Conservation (phyloP, 495 filamentous ascomycete genomes). For the Podospora pseudocomata region DNA sequence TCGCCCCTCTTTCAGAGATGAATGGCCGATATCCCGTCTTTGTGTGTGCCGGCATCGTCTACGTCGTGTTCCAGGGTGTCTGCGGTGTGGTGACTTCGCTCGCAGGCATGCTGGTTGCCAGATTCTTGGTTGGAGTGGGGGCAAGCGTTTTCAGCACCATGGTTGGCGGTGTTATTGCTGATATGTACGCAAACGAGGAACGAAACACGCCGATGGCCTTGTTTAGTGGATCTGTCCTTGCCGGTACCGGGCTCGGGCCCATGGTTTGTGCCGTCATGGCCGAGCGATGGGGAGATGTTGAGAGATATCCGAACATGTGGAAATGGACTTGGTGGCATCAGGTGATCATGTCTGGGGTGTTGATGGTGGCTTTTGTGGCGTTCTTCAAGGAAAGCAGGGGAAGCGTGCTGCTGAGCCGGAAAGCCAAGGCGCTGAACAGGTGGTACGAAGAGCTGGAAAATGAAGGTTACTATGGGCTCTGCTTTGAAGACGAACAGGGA, state of each 20-base stretch:
- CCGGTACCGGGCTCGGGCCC: constrained; percentile 80
- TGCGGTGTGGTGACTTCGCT: constrained; percentile 71
- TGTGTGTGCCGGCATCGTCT: constrained; percentile 66
- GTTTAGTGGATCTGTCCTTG: constrained; percentile 70
- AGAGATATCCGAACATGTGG: constrained; percentile 48
- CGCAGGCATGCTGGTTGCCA: constrained; percentile 69
- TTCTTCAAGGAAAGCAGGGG: constrained; percentile 83
- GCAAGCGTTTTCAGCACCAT: constrained; percentile 84
- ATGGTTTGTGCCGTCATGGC: constrained; percentile 69
- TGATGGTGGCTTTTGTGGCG: constrained; percentile 59
- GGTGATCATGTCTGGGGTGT: constrained; percentile 61
- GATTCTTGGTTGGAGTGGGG: constrained; percentile 73
- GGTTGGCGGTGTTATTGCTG: constrained; percentile 87
- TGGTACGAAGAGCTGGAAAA: constrained; percentile 75
- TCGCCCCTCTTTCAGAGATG: constrained; percentile 88
- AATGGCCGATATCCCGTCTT: constrained; percentile 81
- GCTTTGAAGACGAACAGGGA: constrained; percentile 17
- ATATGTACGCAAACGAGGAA: constrained; percentile 76
- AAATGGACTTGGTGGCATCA: constrained; percentile 91
- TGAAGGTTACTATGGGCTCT: constrained; percentile 63
- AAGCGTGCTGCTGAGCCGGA: constrained; percentile 73
- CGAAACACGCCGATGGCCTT: constrained; percentile 89
- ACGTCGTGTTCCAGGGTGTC: constrained; percentile 61
- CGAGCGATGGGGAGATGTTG: constrained; percentile 36
- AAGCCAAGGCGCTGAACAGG: constrained; percentile 66